These are phyloP conservation scores for Cinnamomum micranthum DNA, from an alignment of 164 flowering plant species.

Conservation along the genomic window DNA sequence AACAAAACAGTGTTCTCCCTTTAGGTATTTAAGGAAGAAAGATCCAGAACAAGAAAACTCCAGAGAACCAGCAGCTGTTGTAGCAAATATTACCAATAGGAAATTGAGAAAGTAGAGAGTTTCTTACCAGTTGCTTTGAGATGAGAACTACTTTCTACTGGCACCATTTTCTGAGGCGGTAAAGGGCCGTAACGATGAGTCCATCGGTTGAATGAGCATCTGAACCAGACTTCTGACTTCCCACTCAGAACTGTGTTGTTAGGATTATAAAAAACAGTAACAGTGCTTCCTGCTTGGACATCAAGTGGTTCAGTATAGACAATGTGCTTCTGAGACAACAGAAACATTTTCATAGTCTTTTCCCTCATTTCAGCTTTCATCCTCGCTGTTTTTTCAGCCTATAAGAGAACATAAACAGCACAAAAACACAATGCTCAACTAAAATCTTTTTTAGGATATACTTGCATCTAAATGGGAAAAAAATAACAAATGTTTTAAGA, in stretches of 20 bases:
- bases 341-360: constrained; percentile 60
- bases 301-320: constrained; percentile 93
- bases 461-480: neutral
- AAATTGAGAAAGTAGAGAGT: neutral
- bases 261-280: constrained; percentile 74
- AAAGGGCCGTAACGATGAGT: constrained; percentile 68
- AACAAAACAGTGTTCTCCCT: too few species aligned
- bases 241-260: constrained; percentile 81
- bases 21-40: too few species aligned
- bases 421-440: neutral
- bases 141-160: constrained; percentile 54
- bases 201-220: constrained; percentile 94
- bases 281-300: constrained; percentile 74
- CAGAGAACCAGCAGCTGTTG: too few species aligned
- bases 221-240: constrained; percentile 90
- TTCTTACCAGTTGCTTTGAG: constrained; percentile 67
- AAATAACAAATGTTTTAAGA: neutral
- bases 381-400: constrained; percentile 76
- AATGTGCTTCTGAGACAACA: constrained; percentile 84
- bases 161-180: constrained; percentile 86
- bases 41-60: too few species aligned
- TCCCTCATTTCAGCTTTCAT: constrained; percentile 83
- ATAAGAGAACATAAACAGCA: constrained; percentile 13
- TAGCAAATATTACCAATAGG: too few species aligned
- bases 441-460: neutral